Conservation (phyloP, 2,329 filamentous ascomycete genomes). For the Aspergillus quadrilineatus region DNA sequence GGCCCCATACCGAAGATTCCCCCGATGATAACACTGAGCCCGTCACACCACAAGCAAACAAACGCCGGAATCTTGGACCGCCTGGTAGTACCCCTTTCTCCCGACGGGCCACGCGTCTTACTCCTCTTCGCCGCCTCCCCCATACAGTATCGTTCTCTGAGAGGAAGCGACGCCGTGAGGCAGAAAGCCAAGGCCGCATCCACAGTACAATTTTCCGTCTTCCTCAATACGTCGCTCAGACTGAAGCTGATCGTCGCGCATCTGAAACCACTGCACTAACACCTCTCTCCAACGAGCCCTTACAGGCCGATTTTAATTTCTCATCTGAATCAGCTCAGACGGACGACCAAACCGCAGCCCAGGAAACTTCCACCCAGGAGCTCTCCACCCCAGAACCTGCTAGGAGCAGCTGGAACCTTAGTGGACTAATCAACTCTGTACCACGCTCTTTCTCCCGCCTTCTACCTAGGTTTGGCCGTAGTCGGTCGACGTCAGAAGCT, state of each 20-base stretch:
- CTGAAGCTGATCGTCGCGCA: slow-evolving; percentile 27
- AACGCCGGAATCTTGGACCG: slow-evolving; percentile 25
- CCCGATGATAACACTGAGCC: slow-evolving; percentile 11
- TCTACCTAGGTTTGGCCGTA: slow-evolving; percentile 22
- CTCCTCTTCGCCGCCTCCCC: slow-evolving; percentile 20
- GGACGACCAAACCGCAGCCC: slow-evolving; percentile 1
- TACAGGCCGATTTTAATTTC: slow-evolving; percentile 14
- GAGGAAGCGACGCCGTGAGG: slow-evolving; percentile 30
- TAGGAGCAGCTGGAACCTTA: slow-evolving; percentile 28
- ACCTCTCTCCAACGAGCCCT: slow-evolving; percentile 11
- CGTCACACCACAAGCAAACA: slow-evolving; percentile 21
- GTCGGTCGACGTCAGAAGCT: slow-evolving; percentile 16
- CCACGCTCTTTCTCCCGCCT: slow-evolving; percentile 30
- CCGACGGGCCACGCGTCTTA: slow-evolving; percentile 13
- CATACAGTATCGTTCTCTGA: slow-evolving; percentile 28
- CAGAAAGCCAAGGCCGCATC: slow-evolving; percentile 33
- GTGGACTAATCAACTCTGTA: slow-evolving; percentile 32
- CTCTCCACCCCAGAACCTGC: slow-evolving; percentile 25
- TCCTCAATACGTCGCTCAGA: slow-evolving; percentile 33
- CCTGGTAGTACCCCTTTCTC: slow-evolving; percentile 25
- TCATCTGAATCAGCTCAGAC: slow-evolving; percentile 8
- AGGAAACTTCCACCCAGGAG: background rate
- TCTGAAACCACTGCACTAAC: slow-evolving; percentile 7
- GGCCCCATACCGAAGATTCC: slow-evolving; percentile 14
- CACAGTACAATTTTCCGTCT: slow-evolving; percentile 36